phyloP scores from a whole-genome alignment of 371 early-diverging fungal genomes.

The Nematocida minor region DNA sequence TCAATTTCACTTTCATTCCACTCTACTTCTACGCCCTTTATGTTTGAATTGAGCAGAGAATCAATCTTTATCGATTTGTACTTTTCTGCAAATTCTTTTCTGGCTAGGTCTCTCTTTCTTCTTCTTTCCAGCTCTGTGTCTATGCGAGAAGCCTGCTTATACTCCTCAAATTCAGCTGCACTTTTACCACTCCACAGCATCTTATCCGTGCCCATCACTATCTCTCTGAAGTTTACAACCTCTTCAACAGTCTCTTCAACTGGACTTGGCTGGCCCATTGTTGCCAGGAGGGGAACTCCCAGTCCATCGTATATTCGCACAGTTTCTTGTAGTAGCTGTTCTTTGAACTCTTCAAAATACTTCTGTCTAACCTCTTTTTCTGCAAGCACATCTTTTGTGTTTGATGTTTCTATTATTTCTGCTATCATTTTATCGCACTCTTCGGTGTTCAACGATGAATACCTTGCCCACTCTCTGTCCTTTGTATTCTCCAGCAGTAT shows the following conservation, averaged over 20 bases:
- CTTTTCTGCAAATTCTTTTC: neutral
- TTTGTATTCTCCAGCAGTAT: neutral
- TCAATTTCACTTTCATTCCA: slow-evolving; percentile 1
- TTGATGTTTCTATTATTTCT: neutral
- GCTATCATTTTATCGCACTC: neutral
- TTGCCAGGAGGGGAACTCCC: neutral
- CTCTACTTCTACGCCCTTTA: neutral
- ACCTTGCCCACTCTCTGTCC: neutral
- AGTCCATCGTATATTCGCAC: neutral
- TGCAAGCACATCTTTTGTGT: neutral
- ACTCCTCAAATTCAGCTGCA: too few relatives aligned
- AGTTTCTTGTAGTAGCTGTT: neutral
- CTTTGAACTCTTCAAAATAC: neutral
- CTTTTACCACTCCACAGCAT: neutral
- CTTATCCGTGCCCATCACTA: neutral
- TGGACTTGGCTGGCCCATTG: neutral
- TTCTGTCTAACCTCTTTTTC: neutral
- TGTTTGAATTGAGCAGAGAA: neutral
- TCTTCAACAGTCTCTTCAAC: neutral
- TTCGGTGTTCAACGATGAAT: neutral
- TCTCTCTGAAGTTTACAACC: neutral
- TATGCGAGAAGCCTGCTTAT: neutral
- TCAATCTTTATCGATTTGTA: neutral
- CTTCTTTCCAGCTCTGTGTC: neutral
- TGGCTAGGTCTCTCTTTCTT: neutral